Percentiles rank a stretch among this genome's conserved stretches.
These are phyloP conservation scores for Collybiopsis luxurians DNA, from an alignment of 768 basidiomycete genomes.

Conservation along the genomic window DNA sequence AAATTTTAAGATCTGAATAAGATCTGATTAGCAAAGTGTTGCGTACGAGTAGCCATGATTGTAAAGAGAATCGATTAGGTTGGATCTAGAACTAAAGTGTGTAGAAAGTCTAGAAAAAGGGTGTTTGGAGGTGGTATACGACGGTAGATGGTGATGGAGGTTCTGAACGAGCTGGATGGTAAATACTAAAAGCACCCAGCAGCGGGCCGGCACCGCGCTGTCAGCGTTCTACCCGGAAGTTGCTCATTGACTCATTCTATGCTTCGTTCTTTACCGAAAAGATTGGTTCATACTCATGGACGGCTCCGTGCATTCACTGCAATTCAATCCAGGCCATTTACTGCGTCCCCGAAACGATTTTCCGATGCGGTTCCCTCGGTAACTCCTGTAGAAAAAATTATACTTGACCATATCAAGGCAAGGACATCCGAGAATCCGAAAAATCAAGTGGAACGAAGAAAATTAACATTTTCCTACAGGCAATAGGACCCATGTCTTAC, in stretches of 20 bases:
- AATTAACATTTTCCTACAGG: conserved; percentile 36
- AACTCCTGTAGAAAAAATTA: conserved; percentile 59
- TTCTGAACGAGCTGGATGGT: too few relatives aligned
- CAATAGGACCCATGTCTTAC: conserved; percentile 86
- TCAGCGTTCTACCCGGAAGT: too few relatives aligned
- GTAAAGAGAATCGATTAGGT: too few relatives aligned
- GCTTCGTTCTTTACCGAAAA: background rate
- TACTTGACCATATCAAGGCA: conserved; percentile 74
- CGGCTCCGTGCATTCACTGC: background rate
- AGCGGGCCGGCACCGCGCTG: too few relatives aligned
- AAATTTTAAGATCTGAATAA: conserved; percentile 10
- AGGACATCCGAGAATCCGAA: background rate
- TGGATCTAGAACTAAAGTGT: conserved; percentile 3
- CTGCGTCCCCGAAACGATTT: background rate
- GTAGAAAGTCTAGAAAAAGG: conserved; percentile 6
- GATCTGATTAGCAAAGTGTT: conserved; percentile 1
- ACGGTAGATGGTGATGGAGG: too few relatives aligned
- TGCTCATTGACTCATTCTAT: background rate
- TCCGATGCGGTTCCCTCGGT: conserved; percentile 15
- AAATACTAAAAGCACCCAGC: too few relatives aligned
- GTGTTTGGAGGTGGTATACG: too few relatives aligned
- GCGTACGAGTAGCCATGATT: conserved; percentile 51
- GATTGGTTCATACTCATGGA: background rate
- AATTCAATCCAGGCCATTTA: conserved; percentile 4
- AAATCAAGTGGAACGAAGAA: background rate